Percentiles rank a stretch among this genome's conserved stretches.
These are phyloP conservation scores for Lodderomyces theae DNA, from an alignment of 1,139 yeast species.

Conservation along the genomic window DNA sequence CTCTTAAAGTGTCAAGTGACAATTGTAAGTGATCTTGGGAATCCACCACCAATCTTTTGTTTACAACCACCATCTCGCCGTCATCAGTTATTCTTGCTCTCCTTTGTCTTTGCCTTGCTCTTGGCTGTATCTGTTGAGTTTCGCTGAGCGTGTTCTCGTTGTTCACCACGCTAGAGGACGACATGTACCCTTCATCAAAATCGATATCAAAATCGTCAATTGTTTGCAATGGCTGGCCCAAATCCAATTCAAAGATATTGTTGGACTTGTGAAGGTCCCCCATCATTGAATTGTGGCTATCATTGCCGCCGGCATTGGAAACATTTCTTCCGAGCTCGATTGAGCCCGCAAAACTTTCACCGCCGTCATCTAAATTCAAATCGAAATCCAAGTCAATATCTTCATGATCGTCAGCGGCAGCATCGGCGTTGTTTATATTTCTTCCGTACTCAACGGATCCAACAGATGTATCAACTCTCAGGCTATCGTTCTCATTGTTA, in stretches of 20 bases:
- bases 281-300: constrained; percentile 30
- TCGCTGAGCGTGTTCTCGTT: not conserved
- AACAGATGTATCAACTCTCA: constrained; percentile 27
- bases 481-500: constrained; percentile 7
- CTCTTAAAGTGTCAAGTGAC: constrained; percentile 33
- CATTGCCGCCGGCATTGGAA: constrained; percentile 15
- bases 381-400: constrained; percentile 50
- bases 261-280: constrained; percentile 22
- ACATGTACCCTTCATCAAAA: constrained; percentile 12
- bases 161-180: not conserved
- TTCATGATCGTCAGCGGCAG: constrained; percentile 18
- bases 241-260: constrained; percentile 22
- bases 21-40: constrained; percentile 31
- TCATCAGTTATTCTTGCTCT: constrained; percentile 36
- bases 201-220: constrained; percentile 24
- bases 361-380: constrained; percentile 38
- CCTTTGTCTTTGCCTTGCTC: constrained; percentile 23
- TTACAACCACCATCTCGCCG: constrained; percentile 39
- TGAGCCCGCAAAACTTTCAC: constrained; percentile 30
- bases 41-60: constrained; percentile 40
- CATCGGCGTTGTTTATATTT: constrained; percentile 13
- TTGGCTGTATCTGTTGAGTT: constrained; percentile 12
- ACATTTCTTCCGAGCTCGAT: constrained; percentile 49
- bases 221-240: constrained; percentile 23
- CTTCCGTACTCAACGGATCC: constrained; percentile 63